These are phyloP conservation scores for Amanita polypyramis DNA, from an alignment of 768 basidiomycete species.

Conservation along the genomic window DNA sequence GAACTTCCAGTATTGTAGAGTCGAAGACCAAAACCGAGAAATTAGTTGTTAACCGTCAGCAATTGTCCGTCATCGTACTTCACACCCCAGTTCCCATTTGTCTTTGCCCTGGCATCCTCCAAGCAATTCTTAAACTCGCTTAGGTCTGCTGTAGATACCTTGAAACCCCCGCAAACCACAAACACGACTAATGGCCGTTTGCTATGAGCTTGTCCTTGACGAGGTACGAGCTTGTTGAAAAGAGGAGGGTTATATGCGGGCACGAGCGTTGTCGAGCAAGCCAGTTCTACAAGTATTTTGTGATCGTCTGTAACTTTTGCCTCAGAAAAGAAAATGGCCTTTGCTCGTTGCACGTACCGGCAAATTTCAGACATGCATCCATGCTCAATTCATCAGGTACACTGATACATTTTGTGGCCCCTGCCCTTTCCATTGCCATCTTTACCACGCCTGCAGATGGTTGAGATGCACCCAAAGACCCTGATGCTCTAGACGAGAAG, in stretches of 20 bases:
- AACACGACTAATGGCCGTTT: conserved; percentile 41
- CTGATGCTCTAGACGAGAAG: conserved; percentile 55
- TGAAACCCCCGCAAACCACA: conserved; percentile 65
- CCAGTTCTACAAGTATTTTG: conserved; percentile 63
- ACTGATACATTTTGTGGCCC: conserved; percentile 46
- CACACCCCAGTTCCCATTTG: conserved; percentile 23
- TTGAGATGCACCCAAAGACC: conserved; percentile 61
- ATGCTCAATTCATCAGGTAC: conserved; percentile 64
- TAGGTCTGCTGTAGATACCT: conserved; percentile 46
- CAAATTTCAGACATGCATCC: conserved; percentile 44
- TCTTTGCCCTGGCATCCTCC: conserved; percentile 21
- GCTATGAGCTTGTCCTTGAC: conserved; percentile 14
- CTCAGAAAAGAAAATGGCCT: conserved; percentile 3
- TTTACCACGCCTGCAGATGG: conserved; percentile 51
- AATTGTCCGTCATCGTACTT: conserved; percentile 28
- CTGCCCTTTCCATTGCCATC: conserved; percentile 52
- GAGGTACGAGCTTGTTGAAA: conserved; percentile 41
- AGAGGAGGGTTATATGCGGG: conserved; percentile 52
- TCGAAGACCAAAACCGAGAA: no score
- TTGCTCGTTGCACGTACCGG: conserved; percentile 31
- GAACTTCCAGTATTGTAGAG: no score
- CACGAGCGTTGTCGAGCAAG: conserved; percentile 60
- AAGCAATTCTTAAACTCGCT: conserved; percentile 33
- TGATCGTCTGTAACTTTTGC: conserved; percentile 48
- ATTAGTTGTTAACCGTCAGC: conserved; percentile 20